Evolutionary conservation across 768 basidiomycete species (phyloP).

Genomic region (Rhizopogon vulgaris): DNA sequence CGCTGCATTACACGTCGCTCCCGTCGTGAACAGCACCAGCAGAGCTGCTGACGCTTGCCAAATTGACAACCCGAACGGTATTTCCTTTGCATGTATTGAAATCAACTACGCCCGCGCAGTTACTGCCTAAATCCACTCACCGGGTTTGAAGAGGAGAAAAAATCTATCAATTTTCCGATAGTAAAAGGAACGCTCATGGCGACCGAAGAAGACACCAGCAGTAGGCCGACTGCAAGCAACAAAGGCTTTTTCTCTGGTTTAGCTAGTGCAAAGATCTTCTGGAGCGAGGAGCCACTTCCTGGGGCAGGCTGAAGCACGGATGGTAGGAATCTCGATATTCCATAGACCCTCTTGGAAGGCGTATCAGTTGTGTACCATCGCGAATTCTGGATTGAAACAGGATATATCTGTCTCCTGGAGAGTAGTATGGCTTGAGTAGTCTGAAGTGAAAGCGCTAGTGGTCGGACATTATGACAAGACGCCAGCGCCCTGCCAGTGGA

Average conservation of each 20-base stretch:
- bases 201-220: constrained; percentile 84
- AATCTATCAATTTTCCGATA: constrained; percentile 91
- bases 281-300: constrained; percentile 54
- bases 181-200: constrained; percentile 92
- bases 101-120: background rate
- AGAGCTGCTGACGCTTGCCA: constrained; percentile 75
- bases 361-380: constrained; percentile 11
- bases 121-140: constrained; percentile 30
- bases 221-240: constrained; percentile 66
- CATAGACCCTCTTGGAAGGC: constrained; percentile 1
- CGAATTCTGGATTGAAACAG: background rate
- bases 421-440: background rate
- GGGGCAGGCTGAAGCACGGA: constrained; percentile 30
- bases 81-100: constrained; percentile 39
- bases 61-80: constrained; percentile 74
- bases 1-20: constrained; percentile 81
- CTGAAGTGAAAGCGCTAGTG: background rate
- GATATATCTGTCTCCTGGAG: background rate
- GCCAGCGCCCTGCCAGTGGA: background rate
- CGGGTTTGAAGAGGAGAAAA: constrained; percentile 70
- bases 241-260: constrained; percentile 78
- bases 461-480: constrained; percentile 1
- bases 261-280: constrained; percentile 73
- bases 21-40: constrained; percentile 74
- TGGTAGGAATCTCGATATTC: constrained; percentile 25